Conservation (phyloP, 1,284 basidiomycete genomes). For the Lentinula novae-zelandiae region DNA sequence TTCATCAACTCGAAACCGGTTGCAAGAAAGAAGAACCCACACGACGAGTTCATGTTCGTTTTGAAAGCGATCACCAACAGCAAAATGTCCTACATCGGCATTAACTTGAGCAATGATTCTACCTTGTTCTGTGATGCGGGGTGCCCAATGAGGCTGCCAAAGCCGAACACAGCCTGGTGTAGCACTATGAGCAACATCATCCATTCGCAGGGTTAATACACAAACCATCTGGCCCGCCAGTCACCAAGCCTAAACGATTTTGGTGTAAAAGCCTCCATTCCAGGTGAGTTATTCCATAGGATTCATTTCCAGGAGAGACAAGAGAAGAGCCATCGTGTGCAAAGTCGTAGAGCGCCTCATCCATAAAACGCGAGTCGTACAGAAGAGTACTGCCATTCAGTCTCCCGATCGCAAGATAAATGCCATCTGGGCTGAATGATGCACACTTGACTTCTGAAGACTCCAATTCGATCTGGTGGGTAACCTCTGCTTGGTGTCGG, state of each 20-base stretch:
- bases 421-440: constrained; percentile 56
- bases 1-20: not conserved
- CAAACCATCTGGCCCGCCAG: constrained; percentile 64
- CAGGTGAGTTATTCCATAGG: constrained; percentile 52
- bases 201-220: not conserved
- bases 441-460: constrained; percentile 47
- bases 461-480: constrained; percentile 21
- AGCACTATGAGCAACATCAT: not conserved
- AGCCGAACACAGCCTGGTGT: constrained; percentile 57
- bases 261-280: constrained; percentile 50
- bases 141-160: constrained; percentile 53
- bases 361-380: constrained; percentile 58
- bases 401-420: constrained; percentile 56
- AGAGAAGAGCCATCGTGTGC: constrained; percentile 37
- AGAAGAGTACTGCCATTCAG: constrained; percentile 57
- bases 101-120: constrained; percentile 44
- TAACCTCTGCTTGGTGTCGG: constrained; percentile 24
- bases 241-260: constrained; percentile 46
- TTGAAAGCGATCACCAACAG: constrained; percentile 48
- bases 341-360: constrained; percentile 42
- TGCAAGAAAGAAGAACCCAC: constrained; percentile 31
- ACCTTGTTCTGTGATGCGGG: constrained; percentile 39
- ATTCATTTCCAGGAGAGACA: constrained; percentile 25
- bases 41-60: constrained; percentile 57
- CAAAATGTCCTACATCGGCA: constrained; percentile 57